These are phyloP conservation scores for Lactarius indigo DNA, from an alignment of 768 basidiomycete species.

Conservation along the genomic window DNA sequence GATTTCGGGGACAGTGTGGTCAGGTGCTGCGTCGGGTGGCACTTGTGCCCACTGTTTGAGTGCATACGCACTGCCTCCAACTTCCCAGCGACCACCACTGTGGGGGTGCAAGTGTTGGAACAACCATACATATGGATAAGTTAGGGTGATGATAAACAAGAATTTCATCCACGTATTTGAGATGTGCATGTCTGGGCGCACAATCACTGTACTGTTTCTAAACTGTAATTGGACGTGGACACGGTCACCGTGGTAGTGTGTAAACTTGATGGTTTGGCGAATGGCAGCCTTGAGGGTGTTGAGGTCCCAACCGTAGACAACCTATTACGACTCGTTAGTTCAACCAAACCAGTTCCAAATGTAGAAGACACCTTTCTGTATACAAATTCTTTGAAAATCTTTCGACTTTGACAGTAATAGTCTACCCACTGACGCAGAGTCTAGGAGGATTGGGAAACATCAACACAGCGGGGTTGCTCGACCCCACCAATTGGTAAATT, in stretches of 20 bases:
- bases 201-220: constrained; percentile 47
- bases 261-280: constrained; percentile 37
- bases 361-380: constrained; percentile 54
- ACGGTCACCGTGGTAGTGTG: constrained; percentile 38
- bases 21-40: background rate
- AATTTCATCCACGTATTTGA: constrained; percentile 71
- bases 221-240: constrained; percentile 51
- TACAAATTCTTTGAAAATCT: constrained; percentile 72
- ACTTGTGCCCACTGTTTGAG: constrained; percentile 44
- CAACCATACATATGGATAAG: constrained; percentile 82
- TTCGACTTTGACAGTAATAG: constrained; percentile 69
- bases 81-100: constrained; percentile 73
- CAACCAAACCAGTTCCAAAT: background rate
- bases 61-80: constrained; percentile 75
- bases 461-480: constrained; percentile 8
- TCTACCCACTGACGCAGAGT: constrained; percentile 63
- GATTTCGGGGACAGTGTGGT: constrained; percentile 1
- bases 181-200: constrained; percentile 64
- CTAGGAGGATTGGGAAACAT: constrained; percentile 28
- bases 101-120: constrained; percentile 62
- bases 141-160: constrained; percentile 60
- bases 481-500: background rate
- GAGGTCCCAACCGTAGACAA: constrained; percentile 59
- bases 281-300: constrained; percentile 40
- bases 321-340: constrained; percentile 31